Evolutionary conservation across 176 grass and related monocot species (phyloP).

Genomic region (Guadua angustifolia): DNA sequence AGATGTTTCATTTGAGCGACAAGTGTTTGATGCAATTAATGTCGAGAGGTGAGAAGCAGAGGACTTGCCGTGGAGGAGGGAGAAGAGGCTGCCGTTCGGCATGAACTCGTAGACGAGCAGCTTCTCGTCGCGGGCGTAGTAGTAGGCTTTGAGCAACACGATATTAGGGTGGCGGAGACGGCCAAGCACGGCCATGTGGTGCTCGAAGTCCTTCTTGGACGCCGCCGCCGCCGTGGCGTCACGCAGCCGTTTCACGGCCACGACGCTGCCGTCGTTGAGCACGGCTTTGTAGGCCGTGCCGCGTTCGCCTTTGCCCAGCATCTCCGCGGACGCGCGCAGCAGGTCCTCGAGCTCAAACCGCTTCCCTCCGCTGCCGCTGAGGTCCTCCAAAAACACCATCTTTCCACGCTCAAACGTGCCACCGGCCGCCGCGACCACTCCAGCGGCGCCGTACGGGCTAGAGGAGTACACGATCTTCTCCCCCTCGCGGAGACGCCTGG

Average conservation of each 20-base stretch:
- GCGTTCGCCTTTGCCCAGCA: slow-evolving; percentile 89
- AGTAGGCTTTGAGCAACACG: slow-evolving; percentile 81
- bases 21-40: not conserved
- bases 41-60: not conserved
- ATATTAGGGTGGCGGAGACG: slow-evolving; percentile 74
- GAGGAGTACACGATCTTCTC: slow-evolving; percentile 99
- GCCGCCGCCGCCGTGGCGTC: slow-evolving; percentile 51
- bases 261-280: slow-evolving; percentile 78
- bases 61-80: slow-evolving; percentile 74
- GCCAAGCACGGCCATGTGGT: slow-evolving; percentile 79
- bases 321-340: slow-evolving; percentile 91
- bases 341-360: slow-evolving; percentile 91
- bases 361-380: slow-evolving; percentile 19
- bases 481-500: slow-evolving; percentile 66
- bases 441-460: slow-evolving; percentile 70
- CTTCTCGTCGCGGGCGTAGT: slow-evolving; percentile 97
- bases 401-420: slow-evolving; percentile 74
- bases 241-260: slow-evolving; percentile 88
- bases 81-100: slow-evolving; percentile 91
- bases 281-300: slow-evolving; percentile 92
- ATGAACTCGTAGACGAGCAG: slow-evolving; percentile 98
- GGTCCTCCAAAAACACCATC: slow-evolving; percentile 76
- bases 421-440: slow-evolving; percentile 20
- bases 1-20: not conserved
- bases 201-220: slow-evolving; percentile 86